Evolutionary conservation across 2,329 filamentous ascomycete genomes (phyloP).

Genomic region (Hypoxylon sp.): DNA sequence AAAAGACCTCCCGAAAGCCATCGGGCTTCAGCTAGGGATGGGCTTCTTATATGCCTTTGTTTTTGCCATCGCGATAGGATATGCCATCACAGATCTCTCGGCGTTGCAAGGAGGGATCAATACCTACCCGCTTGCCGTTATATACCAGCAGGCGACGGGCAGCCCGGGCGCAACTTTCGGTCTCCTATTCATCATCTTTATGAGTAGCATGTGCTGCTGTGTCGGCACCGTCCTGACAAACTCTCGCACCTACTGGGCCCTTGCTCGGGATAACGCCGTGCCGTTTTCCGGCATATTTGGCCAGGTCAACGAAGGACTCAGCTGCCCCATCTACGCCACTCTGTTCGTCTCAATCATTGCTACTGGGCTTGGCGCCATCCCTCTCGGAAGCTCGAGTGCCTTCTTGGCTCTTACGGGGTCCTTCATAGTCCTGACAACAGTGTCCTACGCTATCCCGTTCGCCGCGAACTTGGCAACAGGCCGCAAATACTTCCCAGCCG

Average conservation of each 20-base stretch:
- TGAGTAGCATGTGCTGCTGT: conserved; percentile 58
- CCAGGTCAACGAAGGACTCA: conserved; percentile 60
- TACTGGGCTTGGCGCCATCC: conserved; percentile 64
- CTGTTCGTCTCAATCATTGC: conserved; percentile 60
- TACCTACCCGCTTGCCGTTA: conserved; percentile 68
- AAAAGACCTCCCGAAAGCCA: conserved; percentile 59
- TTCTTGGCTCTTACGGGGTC: conserved; percentile 66
- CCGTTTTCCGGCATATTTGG: conserved; percentile 62
- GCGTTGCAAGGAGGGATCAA: conserved; percentile 59
- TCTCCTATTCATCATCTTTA: conserved; percentile 63
- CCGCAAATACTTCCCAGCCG: conserved; percentile 59
- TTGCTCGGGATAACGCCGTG: conserved; percentile 67
- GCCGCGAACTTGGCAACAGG: conserved; percentile 60
- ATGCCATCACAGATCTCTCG: conserved; percentile 63
- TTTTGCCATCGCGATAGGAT: conserved; percentile 60
- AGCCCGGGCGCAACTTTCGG: conserved; percentile 61
- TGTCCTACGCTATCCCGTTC: conserved; percentile 61
- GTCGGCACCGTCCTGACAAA: conserved; percentile 61
- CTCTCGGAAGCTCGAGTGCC: conserved; percentile 61
- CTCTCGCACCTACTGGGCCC: conserved; percentile 57
- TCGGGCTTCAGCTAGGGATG: conserved; percentile 57
- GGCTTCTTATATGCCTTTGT: conserved; percentile 58
- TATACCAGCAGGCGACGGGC: conserved; percentile 66
- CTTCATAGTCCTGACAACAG: conserved; percentile 63
- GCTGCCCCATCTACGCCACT: conserved; percentile 67